Evolutionary conservation across 2,329 filamentous ascomycete species (phyloP).

Genomic region (Dactylellina leptospora): DNA sequence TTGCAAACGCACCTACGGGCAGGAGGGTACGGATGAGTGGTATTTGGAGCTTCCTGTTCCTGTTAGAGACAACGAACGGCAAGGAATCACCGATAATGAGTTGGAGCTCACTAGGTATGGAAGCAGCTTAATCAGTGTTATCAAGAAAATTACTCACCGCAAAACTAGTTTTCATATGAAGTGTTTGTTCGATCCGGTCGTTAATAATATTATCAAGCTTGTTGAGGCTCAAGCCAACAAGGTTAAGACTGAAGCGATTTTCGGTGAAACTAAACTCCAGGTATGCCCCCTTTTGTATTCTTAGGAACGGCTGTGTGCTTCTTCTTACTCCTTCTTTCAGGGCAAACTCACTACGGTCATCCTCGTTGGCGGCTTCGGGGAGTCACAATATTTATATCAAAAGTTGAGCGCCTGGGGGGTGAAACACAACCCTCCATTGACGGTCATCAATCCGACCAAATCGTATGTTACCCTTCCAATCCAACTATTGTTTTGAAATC

Average conservation of each 20-base stretch:
- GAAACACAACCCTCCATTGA: not conserved
- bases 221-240: conserved; percentile 26
- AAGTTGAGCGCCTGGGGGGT: not conserved
- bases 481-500: not conserved
- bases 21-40: conserved; percentile 4
- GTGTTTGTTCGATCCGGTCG: conserved; percentile 49
- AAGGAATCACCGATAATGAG: conserved; percentile 49
- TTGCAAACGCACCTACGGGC: conserved; percentile 51
- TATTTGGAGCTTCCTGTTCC: conserved; percentile 33
- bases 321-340: too few species aligned
- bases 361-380: conserved; percentile 43
- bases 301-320: too few species aligned
- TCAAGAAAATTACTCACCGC: too few species aligned
- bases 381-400: conserved; percentile 41
- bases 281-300: too few species aligned
- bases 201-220: conserved; percentile 31
- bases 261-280: too few species aligned
- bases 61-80: conserved; percentile 40
- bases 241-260: too few species aligned
- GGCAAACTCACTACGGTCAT: too few species aligned
- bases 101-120: conserved; percentile 37
- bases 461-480: conserved; percentile 24
- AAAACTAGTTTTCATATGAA: conserved; percentile 42
- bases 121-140: too few species aligned
- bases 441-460: conserved; percentile 28